Conservation (phyloP, 164 flowering plant species). For the Annona cherimola region DNA sequence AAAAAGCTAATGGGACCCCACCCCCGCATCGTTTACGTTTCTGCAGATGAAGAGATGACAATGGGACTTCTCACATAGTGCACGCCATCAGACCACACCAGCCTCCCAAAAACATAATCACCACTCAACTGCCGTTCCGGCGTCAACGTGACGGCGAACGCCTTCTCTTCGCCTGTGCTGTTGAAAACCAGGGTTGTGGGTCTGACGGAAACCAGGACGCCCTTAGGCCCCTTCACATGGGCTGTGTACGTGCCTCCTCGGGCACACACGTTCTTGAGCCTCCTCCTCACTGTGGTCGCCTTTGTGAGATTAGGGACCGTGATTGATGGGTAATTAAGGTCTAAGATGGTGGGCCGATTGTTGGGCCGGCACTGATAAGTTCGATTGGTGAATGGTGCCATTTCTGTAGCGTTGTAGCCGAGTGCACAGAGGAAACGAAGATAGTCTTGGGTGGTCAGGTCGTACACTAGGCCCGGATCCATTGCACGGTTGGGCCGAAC, state of each 20-base stretch:
- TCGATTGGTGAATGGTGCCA: background rate
- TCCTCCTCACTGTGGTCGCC: conserved; percentile 39
- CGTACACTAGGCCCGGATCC: conserved; percentile 71
- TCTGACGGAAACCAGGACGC: conserved; percentile 29
- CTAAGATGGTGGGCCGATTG: conserved; percentile 3
- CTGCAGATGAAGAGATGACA: conserved; percentile 21
- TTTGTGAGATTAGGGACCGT: conserved; percentile 47
- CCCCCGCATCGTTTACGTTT: background rate
- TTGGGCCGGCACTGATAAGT: conserved; percentile 23
- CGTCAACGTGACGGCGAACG: conserved; percentile 30
- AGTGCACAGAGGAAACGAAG: conserved; percentile 44
- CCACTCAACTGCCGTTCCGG: conserved; percentile 3
- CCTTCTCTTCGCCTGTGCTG: conserved; percentile 51
- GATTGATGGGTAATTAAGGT: conserved; percentile 63
- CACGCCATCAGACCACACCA: conserved; percentile 64
- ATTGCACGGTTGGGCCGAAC: conserved; percentile 47
- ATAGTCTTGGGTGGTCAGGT: conserved; percentile 41
- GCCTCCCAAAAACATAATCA: conserved; percentile 50
- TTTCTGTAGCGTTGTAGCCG: conserved; percentile 24
- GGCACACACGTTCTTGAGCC: conserved; percentile 58
- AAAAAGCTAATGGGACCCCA: background rate
- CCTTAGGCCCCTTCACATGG: conserved; percentile 28
- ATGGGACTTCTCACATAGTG: conserved; percentile 72
- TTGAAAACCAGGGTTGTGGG: conserved; percentile 43
- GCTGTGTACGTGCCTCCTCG: conserved; percentile 41